These are phyloP conservation scores for Chlamydomonas sp. DNA, from an alignment of 139 green algal genomes.

Conservation along the genomic window DNA sequence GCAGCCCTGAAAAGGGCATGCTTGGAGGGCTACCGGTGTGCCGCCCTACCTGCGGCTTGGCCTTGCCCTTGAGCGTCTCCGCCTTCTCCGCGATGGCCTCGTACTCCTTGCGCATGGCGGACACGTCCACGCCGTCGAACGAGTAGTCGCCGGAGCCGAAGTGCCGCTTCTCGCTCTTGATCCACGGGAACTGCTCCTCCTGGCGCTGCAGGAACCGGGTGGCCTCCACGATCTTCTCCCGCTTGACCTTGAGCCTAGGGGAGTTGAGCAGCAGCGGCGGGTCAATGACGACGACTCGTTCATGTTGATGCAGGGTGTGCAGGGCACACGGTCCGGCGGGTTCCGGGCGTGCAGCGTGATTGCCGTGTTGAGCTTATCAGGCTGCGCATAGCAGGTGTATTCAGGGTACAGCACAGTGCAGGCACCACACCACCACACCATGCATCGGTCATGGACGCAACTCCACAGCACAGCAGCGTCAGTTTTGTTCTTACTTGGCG, in stretches of 20 bases:
- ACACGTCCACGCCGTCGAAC: constrained; percentile 53
- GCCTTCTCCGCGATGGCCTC: not conserved
- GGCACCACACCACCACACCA: no score
- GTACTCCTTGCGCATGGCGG: constrained; percentile 34
- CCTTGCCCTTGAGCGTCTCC: constrained; percentile 49
- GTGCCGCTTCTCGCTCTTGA: constrained; percentile 70
- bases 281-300: no score
- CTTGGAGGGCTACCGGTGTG: no score
- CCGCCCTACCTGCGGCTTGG: constrained; percentile 38
- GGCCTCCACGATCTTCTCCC: constrained; percentile 5
- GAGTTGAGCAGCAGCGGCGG: no score
- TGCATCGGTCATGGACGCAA: no score
- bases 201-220: constrained; percentile 49
- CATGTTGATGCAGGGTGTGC: no score
- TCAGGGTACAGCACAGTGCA: no score
- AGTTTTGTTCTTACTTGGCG: constrained; percentile 20
- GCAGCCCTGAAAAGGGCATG: no score
- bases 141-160: constrained; percentile 81
- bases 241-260: constrained; percentile 40
- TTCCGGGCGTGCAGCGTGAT: no score
- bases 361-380: no score
- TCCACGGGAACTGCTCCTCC: constrained; percentile 84
- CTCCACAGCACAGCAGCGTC: not conserved
- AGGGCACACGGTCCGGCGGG: no score
- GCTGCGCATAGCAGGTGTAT: no score